Evolutionary conservation across 208 protist species (phyloP).

Genomic region (Leishmania lainsoni): DNA sequence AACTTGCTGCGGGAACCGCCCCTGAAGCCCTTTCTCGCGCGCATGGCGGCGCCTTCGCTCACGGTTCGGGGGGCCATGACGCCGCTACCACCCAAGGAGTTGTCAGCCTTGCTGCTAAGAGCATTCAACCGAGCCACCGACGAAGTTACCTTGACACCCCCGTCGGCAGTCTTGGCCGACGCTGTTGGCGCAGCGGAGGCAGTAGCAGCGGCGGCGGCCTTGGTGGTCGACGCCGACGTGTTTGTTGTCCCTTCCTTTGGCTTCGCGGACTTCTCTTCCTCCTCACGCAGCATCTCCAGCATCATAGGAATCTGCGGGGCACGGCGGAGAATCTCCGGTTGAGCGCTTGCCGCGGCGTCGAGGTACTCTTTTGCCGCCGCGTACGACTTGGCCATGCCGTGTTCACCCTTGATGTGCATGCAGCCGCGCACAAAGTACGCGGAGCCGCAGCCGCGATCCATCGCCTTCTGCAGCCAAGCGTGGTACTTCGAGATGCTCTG

Average conservation of each 20-base stretch:
- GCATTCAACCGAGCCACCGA: constrained; percentile 64
- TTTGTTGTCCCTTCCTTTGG: neutral
- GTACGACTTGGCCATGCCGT: constrained; percentile 77
- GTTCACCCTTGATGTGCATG: constrained; percentile 86
- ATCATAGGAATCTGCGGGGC: constrained; percentile 60
- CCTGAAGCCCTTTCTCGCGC: constrained; percentile 36
- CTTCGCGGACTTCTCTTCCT: constrained; percentile 42
- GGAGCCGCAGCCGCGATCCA: constrained; percentile 83
- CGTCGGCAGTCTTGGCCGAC: constrained; percentile 6
- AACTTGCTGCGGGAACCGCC: constrained; percentile 41
- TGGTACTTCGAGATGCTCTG: constrained; percentile 78
- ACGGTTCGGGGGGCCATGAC: constrained; percentile 15
- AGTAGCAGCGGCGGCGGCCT: neutral
- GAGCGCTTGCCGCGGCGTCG: constrained; percentile 51
- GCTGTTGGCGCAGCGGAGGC: constrained; percentile 5
- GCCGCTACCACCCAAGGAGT: constrained; percentile 9
- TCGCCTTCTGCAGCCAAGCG: constrained; percentile 82
- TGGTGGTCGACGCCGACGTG: constrained; percentile 5
- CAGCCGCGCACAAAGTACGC: constrained; percentile 88
- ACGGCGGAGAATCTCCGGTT: constrained; percentile 73
- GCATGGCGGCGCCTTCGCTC: constrained; percentile 24
- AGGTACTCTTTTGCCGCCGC: constrained; percentile 75
- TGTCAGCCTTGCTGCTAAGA: constrained; percentile 31
- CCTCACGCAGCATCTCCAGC: constrained; percentile 68
- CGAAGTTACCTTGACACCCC: constrained; percentile 46